These are phyloP conservation scores for Nakazawaea laoshanensis DNA, from an alignment of 805 yeast genomes.

Conservation along the genomic window DNA sequence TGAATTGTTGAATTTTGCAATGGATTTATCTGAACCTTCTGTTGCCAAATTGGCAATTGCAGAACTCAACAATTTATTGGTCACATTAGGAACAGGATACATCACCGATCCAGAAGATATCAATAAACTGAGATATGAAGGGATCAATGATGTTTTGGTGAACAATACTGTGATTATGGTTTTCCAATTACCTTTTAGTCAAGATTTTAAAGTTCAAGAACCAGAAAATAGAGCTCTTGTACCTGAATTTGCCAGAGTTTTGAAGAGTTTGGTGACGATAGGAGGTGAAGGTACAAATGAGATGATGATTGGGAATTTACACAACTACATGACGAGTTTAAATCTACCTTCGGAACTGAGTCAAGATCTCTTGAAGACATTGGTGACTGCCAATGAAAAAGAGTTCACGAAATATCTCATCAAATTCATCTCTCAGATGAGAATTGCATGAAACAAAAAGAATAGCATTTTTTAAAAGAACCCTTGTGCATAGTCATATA, in stretches of 20 bases:
- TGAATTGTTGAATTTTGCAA: conserved; percentile 57
- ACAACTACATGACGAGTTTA: conserved; percentile 40
- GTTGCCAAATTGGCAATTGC: conserved; percentile 63
- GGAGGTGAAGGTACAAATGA: conserved; percentile 17
- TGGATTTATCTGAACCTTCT: conserved; percentile 52
- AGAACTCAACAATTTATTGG: conserved; percentile 55
- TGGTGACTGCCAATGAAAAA: conserved; percentile 48
- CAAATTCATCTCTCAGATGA: conserved; percentile 12
- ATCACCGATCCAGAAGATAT: conserved; percentile 56
- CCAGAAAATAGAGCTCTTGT: conserved; percentile 72
- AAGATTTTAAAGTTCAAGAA: conserved; percentile 60
- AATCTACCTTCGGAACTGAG: conserved; percentile 53
- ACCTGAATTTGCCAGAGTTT: conserved; percentile 62
- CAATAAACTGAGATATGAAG: conserved; percentile 46
- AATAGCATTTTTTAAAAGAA: neutral
- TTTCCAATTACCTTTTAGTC: conserved; percentile 76
- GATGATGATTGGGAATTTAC: conserved; percentile 20
- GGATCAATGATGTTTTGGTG: conserved; percentile 63
- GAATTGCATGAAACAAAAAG: neutral
- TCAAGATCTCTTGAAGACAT: conserved; percentile 51
- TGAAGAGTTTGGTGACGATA: conserved; percentile 44
- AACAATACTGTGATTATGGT: conserved; percentile 57
- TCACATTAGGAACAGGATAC: conserved; percentile 59
- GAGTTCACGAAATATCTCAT: conserved; percentile 67
- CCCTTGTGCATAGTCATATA: too few species aligned